Evolutionary conservation across 495 filamentous ascomycete species (phyloP), one percentile per base, ranked within the genome.

Genomic region (Lophium mytilinum): DNA sequence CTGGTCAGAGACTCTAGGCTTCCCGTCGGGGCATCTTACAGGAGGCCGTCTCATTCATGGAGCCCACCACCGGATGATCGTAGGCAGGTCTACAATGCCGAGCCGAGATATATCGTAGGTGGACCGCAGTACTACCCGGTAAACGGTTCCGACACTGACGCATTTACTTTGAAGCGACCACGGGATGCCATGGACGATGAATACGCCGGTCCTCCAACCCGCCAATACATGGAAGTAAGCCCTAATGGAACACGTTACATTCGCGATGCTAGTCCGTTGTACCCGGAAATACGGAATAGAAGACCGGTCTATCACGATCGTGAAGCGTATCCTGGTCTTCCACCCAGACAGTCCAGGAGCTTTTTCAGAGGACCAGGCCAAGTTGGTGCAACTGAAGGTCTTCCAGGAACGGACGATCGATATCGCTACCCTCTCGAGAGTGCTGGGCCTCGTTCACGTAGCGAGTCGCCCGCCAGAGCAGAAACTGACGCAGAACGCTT

Each of bases 401-500:
- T 6, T 30, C 24, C 24, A 30, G 24, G 24, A 30, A 30, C 6
- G 24, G 24, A n/a, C n/a, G n/a, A 30, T 30, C 24, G 24, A 30
- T 30, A 30, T 30, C 24, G 37, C 17, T 55, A 63, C 17, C 45
- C 6, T 3, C 55, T 50, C 19, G 36, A 33, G 40, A 47, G 48
- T 39, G 36, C 56, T 50, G n/a, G 21, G 18, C 21, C 42, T 1
- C 46, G 42, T 3, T 53, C 53, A 17, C 49, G 48, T 17, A 58
- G 18, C 59, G 18, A 19, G 21, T 48, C 45, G 45, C 40, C 58
- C 56, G 12, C 45, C 39, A 53, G 58, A 47, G 59, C 53, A 15
- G 59, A 61, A 35, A 65, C 62, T 54, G 71, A 72, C 19, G 75
- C 74, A 7, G 74, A 77, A 37, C 64, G 66, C 14, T 77, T 78